Base-by-base conservation (phyloP, 495 filamentous ascomycete genomes). In the Penicillium roqueforti region DNA sequence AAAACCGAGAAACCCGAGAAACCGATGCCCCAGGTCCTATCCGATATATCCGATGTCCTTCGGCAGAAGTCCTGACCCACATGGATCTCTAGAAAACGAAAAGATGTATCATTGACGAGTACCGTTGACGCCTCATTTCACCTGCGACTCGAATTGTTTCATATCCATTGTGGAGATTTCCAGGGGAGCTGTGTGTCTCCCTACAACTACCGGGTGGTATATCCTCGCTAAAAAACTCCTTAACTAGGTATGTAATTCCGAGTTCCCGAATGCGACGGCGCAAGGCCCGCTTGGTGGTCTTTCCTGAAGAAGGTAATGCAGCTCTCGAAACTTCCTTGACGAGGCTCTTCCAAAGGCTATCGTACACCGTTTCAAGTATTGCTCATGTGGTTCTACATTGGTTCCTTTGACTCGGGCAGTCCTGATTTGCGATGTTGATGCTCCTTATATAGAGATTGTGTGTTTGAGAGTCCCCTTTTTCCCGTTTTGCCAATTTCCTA, bases 91-190 rank as follows among this genome's bases (percentile, higher is more conserved):
- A 8, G n/a, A n/a, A n/a, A n/a, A 13, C 23, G 28, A 31, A 31
- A 31, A n/a, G n/a, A n/a, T n/a, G n/a, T n/a, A n/a, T n/a, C n/a
- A n/a, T n/a, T n/a, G n/a, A n/a, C n/a, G n/a, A n/a, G n/a, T 16
- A n/a, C 9, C 18, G 10, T 40, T 20, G 11, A 19, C 18, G 18
- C 40, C 55, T 48, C 53, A 53, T 54, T 49, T 42, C 53, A 50
- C 49, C 54, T 56, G 47, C 40, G 53, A 60, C 60, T 47, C 50
- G 46, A 50, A 31, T n/a, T 59, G 61, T 67, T 69, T 69, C 67
- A 67, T 60, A 55, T 56, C 61, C 41, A 49, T 52, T 44, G 46
- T 54, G 53, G 53, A 55, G 53, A 49, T 55, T 54, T 53, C 37
- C 40, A 54, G 45, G 51, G 23, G 40, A 43, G 36, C 32, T 32